Conservation (phyloP, 495 filamentous ascomycete species). For the Bacidia gigantensis region DNA sequence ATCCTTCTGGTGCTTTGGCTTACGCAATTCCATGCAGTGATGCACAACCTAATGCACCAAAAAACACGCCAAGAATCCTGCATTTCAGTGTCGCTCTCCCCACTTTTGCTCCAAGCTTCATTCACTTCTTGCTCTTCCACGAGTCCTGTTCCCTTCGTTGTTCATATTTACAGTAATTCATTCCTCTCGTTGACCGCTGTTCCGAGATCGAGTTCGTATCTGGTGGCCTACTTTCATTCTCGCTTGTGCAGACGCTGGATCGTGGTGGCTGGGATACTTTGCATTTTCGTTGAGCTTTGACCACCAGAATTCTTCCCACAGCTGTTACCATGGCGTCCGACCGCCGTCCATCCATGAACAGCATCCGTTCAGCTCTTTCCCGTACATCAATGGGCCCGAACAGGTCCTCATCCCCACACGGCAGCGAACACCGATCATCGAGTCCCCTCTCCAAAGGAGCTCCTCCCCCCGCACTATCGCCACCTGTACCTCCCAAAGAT, state of each 20-base stretch:
- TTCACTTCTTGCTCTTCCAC: not conserved
- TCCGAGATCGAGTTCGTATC: not conserved
- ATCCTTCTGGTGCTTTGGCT: not conserved
- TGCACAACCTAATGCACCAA: not conserved
- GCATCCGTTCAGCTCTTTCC: conserved; percentile 3
- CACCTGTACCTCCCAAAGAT: not conserved
- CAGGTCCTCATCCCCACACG: not conserved
- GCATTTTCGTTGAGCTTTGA: not conserved
- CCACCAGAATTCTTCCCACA: not conserved
- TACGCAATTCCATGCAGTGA: not conserved
- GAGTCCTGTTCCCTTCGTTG: not conserved
- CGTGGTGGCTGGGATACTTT: not conserved
- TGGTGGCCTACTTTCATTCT: not conserved
- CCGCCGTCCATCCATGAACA: conserved; percentile 5
- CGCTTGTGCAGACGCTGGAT: not conserved
- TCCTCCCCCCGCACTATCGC: not conserved
- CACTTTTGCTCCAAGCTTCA: not conserved
- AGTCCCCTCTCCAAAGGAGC: not conserved
- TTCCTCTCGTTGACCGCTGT: not conserved
- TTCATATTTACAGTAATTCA: not conserved
- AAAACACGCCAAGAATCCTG: no score
- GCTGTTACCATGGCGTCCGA: conserved; percentile 1
- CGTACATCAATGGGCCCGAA: conserved; percentile 1
- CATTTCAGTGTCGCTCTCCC: not conserved
- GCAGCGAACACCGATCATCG: not conserved